Evolutionary conservation across 768 basidiomycete genomes (phyloP).

Genomic region (Amylocystis lapponica): DNA sequence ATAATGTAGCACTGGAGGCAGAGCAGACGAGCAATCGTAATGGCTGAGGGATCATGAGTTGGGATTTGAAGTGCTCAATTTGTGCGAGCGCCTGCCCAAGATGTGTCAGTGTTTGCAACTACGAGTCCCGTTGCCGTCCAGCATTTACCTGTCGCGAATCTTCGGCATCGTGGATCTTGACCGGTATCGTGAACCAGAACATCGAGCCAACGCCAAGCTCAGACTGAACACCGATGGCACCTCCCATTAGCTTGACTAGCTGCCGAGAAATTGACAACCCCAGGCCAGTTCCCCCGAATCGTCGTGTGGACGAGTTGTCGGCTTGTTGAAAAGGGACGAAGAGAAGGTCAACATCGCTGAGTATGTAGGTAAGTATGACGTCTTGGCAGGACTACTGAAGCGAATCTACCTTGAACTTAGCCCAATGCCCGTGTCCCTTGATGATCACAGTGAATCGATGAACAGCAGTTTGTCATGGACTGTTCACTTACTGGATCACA

Average conservation of each 20-base stretch:
- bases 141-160: slow-evolving; percentile 50
- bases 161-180: slow-evolving; percentile 47
- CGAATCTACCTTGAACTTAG: slow-evolving; percentile 37
- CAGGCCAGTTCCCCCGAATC: slow-evolving; percentile 74
- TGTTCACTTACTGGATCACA: slow-evolving; percentile 46
- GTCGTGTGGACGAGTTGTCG: slow-evolving; percentile 71
- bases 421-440: slow-evolving; percentile 69
- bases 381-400: neutral
- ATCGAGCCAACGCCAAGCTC: slow-evolving; percentile 57
- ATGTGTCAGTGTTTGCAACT: too few relatives aligned
- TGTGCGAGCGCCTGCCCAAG: slow-evolving; percentile 38
- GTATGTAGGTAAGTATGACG: neutral
- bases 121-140: neutral
- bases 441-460: neutral
- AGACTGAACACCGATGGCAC: slow-evolving; percentile 65
- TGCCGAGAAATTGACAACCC: slow-evolving; percentile 72
- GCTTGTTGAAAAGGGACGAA: slow-evolving; percentile 78
- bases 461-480: too few relatives aligned
- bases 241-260: slow-evolving; percentile 71
- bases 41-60: slow-evolving; percentile 41
- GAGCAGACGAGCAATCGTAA: slow-evolving; percentile 53
- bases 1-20: slow-evolving; percentile 48
- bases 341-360: slow-evolving; percentile 55
- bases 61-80: slow-evolving; percentile 40
- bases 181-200: slow-evolving; percentile 73